Percentiles rank a stretch among this genome's conserved stretches.
Conservation (phyloP, 441 rosid species). For the Breynia disticha region DNA sequence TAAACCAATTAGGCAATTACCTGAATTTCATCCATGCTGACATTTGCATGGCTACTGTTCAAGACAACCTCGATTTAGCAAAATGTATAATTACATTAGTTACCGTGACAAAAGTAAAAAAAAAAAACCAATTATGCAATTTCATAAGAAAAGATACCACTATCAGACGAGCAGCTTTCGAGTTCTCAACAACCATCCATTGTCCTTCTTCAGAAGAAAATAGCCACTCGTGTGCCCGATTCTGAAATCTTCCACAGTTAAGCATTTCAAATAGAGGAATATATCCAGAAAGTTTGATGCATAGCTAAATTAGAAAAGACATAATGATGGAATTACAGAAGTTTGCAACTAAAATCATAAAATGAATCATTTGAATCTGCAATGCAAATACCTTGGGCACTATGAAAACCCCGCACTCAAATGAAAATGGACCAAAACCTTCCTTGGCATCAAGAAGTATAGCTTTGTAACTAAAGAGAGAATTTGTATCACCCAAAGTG, state of each 20-base stretch:
- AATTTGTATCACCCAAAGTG: slow-evolving; percentile 46
- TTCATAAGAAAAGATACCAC: slow-evolving; percentile 41
- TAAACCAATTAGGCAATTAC: slow-evolving; percentile 23
- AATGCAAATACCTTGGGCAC: slow-evolving; percentile 71
- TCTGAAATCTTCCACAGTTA: slow-evolving; percentile 49
- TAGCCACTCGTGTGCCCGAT: slow-evolving; percentile 88
- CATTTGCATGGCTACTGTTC: slow-evolving; percentile 44
- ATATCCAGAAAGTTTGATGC: too few relatives aligned
- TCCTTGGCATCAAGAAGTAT: slow-evolving; percentile 71
- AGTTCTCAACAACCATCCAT: slow-evolving; percentile 75
- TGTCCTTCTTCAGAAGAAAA: slow-evolving; percentile 96
- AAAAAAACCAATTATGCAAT: not conserved
- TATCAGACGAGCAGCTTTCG: slow-evolving; percentile 80
- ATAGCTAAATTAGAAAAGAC: too few relatives aligned
- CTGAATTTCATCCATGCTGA: slow-evolving; percentile 76
- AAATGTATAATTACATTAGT: slow-evolving; percentile 16
- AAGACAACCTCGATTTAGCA: slow-evolving; percentile 45
- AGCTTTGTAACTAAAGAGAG: slow-evolving; percentile 53
- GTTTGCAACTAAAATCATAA: not conserved
- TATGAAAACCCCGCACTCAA: slow-evolving; percentile 71
- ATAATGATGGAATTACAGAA: not conserved
- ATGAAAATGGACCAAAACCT: slow-evolving; percentile 32
- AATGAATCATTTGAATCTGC: too few relatives aligned
- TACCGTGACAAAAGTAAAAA: not conserved
- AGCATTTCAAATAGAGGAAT: slow-evolving; percentile 20